Evolutionary conservation across 495 filamentous ascomycete species (phyloP).

Genomic region (Podospora pseudocomata): DNA sequence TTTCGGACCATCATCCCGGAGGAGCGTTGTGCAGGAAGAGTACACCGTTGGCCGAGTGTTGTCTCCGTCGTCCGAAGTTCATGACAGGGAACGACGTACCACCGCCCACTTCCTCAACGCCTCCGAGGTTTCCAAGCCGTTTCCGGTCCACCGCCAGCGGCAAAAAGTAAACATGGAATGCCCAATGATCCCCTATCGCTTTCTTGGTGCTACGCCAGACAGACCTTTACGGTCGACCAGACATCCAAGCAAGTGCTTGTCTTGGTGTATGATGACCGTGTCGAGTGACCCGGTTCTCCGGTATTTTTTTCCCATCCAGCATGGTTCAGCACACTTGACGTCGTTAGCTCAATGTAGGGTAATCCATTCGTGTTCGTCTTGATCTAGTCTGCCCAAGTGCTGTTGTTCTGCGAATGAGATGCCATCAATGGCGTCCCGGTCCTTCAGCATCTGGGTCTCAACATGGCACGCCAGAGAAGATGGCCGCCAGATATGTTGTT

Average conservation of each 20-base stretch:
- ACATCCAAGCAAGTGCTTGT: conserved; percentile 1
- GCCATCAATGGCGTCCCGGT: conserved; percentile 11
- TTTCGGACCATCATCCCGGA: neutral
- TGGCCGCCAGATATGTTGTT: neutral
- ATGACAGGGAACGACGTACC: conserved; percentile 7
- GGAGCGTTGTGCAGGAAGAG: neutral
- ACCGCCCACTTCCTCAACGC: conserved; percentile 1
- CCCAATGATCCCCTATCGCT: neutral
- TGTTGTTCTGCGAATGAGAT: conserved; percentile 3
- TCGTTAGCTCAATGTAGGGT: neutral
- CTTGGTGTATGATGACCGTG: neutral
- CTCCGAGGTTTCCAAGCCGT: neutral
- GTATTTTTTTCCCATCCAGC: conserved; percentile 1
- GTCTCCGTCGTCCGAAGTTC: conserved; percentile 1
- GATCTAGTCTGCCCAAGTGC: conserved; percentile 2
- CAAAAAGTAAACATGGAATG: conserved; percentile 7
- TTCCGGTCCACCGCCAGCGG: conserved; percentile 7
- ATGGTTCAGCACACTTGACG: neutral
- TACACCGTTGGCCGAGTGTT: neutral
- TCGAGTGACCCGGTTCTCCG: neutral
- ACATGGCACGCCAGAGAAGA: conserved; percentile 3
- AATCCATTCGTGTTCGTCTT: neutral
- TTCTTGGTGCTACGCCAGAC: neutral
- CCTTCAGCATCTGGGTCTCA: conserved; percentile 2
- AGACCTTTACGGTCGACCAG: neutral